Conservation (phyloP, 495 filamentous ascomycete species). For the Tuber indicum region DNA sequence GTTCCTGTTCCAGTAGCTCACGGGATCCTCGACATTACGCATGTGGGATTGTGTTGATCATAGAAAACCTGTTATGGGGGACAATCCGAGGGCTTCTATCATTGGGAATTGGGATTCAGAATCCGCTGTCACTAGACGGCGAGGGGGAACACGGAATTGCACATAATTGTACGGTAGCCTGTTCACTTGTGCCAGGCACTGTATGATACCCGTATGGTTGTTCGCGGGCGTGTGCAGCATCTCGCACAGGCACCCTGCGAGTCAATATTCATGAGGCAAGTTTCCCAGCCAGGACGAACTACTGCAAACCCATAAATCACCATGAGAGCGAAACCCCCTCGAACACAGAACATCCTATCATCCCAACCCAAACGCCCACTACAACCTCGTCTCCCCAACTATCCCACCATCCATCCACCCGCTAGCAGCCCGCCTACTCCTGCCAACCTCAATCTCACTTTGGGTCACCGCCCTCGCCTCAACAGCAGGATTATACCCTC, state of each 20-base stretch:
- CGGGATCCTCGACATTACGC: neutral
- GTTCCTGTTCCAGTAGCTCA: neutral
- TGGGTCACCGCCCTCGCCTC: conserved; percentile 79
- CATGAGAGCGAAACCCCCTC: neutral
- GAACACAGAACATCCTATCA: neutral
- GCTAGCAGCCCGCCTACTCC: conserved; percentile 61
- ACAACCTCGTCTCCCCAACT: conserved; percentile 40
- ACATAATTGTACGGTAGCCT: neutral
- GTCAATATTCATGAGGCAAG: neutral
- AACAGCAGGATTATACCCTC: conserved; percentile 90
- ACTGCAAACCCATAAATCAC: neutral
- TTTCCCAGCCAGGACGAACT: neutral
- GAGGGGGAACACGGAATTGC: neutral
- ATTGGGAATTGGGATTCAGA: neutral
- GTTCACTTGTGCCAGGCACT: neutral
- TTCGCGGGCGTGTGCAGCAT: neutral
- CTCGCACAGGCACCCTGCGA: neutral
- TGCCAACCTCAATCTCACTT: conserved; percentile 62
- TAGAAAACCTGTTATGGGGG: neutral
- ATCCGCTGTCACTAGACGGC: neutral
- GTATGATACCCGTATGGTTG: neutral
- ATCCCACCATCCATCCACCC: conserved; percentile 68
- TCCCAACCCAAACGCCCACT: neutral
- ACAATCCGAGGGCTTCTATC: neutral
- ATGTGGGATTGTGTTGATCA: neutral